phyloP scores from a whole-genome alignment of 352 stramenopile species.

The Phytophthora rubi region DNA sequence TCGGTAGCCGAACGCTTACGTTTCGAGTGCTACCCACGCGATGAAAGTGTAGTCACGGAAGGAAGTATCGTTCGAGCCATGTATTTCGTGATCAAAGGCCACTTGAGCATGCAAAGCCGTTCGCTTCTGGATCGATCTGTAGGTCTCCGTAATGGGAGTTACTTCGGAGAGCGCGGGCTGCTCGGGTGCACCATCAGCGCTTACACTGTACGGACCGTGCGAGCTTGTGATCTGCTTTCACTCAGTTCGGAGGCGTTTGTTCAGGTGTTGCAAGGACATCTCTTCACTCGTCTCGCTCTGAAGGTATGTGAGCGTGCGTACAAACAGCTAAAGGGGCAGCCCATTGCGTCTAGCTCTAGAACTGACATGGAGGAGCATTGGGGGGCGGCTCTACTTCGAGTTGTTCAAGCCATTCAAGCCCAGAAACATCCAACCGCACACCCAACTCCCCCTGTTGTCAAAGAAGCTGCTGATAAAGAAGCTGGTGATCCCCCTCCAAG shows the following conservation, averaged over 20 bases:
- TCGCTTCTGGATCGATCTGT: constrained; percentile 16
- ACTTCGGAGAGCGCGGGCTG: constrained; percentile 62
- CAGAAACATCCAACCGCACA: background rate
- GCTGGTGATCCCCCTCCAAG: background rate
- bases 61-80: constrained; percentile 59
- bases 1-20: constrained; percentile 44
- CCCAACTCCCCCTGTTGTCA: background rate
- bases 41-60: constrained; percentile 60
- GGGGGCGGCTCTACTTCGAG: constrained; percentile 14
- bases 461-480: background rate
- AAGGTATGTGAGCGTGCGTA: constrained; percentile 16
- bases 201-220: constrained; percentile 35
- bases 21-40: constrained; percentile 62
- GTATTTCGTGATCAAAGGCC: constrained; percentile 69
- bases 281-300: constrained; percentile 19
- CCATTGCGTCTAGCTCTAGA: constrained; percentile 1
- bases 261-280: constrained; percentile 35
- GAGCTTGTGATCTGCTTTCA: constrained; percentile 30
- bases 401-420: constrained; percentile 6
- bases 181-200: constrained; percentile 46
- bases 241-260: constrained; percentile 44
- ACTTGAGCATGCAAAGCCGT: constrained; percentile 41
- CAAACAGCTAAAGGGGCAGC: constrained; percentile 4
- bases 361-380: constrained; percentile 31
- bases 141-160: constrained; percentile 40